Conservation (phyloP, 179 eudicot species). For the Amaranthus tricolor region DNA sequence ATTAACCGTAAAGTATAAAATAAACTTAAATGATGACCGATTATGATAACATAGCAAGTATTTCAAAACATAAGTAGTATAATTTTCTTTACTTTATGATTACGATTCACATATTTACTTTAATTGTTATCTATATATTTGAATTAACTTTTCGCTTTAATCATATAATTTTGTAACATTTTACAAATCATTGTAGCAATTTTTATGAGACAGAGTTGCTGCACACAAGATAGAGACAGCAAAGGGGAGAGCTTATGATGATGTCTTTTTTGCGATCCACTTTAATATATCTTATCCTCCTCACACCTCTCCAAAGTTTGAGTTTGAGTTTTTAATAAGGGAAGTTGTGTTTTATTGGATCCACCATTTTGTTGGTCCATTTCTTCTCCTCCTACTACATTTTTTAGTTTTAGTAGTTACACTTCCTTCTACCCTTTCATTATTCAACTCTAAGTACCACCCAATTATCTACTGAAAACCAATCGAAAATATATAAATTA, state of each 20-base stretch:
- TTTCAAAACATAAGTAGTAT: too few species aligned
- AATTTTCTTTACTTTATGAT: too few species aligned
- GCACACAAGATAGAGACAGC: slow-evolving; percentile 5
- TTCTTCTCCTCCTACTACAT: too few species aligned
- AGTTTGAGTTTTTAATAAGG: slow-evolving; percentile 2
- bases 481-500: not conserved
- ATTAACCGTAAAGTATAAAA: too few species aligned
- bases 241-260: slow-evolving; percentile 18
- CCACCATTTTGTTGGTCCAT: slow-evolving; percentile 18
- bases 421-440: not conserved
- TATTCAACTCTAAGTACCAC: not conserved
- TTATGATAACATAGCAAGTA: too few species aligned
- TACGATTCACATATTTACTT: too few species aligned
- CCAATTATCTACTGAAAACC: not conserved
- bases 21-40: too few species aligned
- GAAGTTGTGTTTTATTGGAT: not conserved
- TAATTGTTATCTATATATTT: too few species aligned
- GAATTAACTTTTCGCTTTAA: too few species aligned
- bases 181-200: too few species aligned
- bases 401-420: slow-evolving; percentile 16
- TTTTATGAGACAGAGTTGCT: not conserved
- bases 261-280: slow-evolving; percentile 22
- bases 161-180: too few species aligned
- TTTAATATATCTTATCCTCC: slow-evolving; percentile 13
- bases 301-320: not conserved